Base-by-base conservation (phyloP, 202 grass and related monocot species). In the Carex sylvatica region DNA sequence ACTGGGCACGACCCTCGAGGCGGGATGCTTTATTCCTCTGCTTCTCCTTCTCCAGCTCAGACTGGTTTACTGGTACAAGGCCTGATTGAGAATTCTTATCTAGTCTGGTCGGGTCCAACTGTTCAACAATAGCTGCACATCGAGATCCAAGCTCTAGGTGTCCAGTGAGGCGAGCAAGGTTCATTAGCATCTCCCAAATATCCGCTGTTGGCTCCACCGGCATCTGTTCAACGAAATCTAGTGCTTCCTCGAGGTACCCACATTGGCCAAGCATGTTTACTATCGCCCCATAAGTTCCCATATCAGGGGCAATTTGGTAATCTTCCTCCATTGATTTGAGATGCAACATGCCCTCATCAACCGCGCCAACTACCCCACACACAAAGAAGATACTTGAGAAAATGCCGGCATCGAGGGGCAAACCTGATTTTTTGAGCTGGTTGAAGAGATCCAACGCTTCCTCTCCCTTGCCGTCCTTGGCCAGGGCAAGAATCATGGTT, bases 321-420 rank as follows among this genome's bases (percentile, higher is more conserved):
- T 95, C 89, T 44, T 92, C 90, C 77, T 99, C 86, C 91, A 99
- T 95, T 65, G 96, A 93, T 89, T 95, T 88, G 53, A 95, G 93
- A 91, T 99, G 91, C 78, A 95, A 82, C 88, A 99, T 90, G 10
- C 96, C 96, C 78, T 99, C 96, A 74, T 95, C 81, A 78, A 99
- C 89, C 56, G 92, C 94, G 13, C 91, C 96, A 56, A 95, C 58
- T 81, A 87, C 86, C 84, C 92, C 96, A 83, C 89, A 99, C 22
- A 87, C 89, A 84, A 81, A 85, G 73, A 99, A 93, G 51, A 95
- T 54, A 55, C 78, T 77, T 10, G 80, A 89, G 74, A 95, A 99
- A 84, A 99, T 92, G 61, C 56, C 67, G 35, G 82, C 42, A 89
- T 93, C 91, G 52, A 93, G 92, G 47, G 83, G 92, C 61, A 82